Conservation (phyloP, 805 yeast species). For the Tetrapisispora taiwanensis region DNA sequence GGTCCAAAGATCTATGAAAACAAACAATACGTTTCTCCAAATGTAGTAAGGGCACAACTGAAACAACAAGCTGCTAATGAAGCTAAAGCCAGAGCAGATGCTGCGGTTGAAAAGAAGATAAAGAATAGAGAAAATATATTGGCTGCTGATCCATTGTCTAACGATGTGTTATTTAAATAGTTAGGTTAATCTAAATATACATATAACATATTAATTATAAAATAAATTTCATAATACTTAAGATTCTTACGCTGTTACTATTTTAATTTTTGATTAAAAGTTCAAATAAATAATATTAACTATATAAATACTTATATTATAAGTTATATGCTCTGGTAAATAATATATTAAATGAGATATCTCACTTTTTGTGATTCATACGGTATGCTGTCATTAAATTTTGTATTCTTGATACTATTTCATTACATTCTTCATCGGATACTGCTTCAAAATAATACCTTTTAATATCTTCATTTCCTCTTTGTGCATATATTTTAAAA, state of each 20-base stretch:
- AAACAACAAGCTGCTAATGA: slow-evolving; percentile 71
- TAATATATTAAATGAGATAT: not conserved
- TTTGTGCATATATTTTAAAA: slow-evolving; percentile 71
- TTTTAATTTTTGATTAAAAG: too few relatives aligned
- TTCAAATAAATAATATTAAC: too few relatives aligned
- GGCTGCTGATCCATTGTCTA: slow-evolving; percentile 73
- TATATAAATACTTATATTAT: too few relatives aligned
- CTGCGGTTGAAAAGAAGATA: slow-evolving; percentile 64
- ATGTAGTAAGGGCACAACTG: slow-evolving; percentile 82
- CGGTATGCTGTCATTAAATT: slow-evolving; percentile 47
- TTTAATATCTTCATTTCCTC: slow-evolving; percentile 53
- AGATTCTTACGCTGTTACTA: too few relatives aligned
- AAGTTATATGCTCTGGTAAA: too few relatives aligned
- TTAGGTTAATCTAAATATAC: not conserved
- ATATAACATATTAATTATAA: not conserved
- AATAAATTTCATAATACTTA: not conserved
- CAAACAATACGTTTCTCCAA: slow-evolving; percentile 93
- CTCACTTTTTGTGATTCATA: slow-evolving; percentile 28
- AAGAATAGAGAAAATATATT: slow-evolving; percentile 66
- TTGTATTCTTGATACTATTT: slow-evolving; percentile 63
- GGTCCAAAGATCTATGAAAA: slow-evolving; percentile 97
- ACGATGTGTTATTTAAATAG: slow-evolving; percentile 60
- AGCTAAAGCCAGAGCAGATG: slow-evolving; percentile 70
- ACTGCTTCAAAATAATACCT: slow-evolving; percentile 81
- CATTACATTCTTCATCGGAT: slow-evolving; percentile 49